Conservation (phyloP, 306 rosid species). For the Castanea sativa region DNA sequence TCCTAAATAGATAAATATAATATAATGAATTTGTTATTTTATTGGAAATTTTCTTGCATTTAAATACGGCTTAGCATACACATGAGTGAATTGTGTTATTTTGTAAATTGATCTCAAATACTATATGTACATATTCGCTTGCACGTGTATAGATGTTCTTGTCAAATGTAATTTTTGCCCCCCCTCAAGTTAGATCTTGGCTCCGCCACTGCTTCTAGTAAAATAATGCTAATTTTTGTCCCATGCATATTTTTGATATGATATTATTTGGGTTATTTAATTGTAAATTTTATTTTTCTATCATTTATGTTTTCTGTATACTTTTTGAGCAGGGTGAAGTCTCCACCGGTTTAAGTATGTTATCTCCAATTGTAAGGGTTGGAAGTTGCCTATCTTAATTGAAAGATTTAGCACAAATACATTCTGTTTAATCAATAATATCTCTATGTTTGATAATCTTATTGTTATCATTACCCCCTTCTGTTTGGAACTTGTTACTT, state of each 20-base stretch:
- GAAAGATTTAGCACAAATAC: not conserved
- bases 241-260: not conserved
- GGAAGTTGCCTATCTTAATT: not conserved
- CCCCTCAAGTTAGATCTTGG: no score
- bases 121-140: no score
- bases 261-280: not conserved
- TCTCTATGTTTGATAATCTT: not conserved
- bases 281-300: not conserved
- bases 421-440: not conserved
- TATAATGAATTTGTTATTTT: no score
- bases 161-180: no score
- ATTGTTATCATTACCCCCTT: not conserved
- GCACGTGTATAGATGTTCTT: no score
- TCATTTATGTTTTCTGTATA: not conserved
- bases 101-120: no score
- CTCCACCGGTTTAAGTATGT: not conserved
- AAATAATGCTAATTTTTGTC: not conserved
- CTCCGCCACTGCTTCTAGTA: no score
- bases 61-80: no score
- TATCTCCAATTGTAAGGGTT: not conserved
- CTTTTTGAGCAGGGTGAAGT: not conserved
- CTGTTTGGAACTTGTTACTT: not conserved
- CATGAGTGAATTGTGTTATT: no score
- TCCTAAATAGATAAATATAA: no score
- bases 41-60: no score